Percentiles rank a stretch among this genome's conserved stretches.
These are phyloP conservation scores for Phytophthora cactorum DNA, from an alignment of 352 stramenopile species.

Conservation along the genomic window DNA sequence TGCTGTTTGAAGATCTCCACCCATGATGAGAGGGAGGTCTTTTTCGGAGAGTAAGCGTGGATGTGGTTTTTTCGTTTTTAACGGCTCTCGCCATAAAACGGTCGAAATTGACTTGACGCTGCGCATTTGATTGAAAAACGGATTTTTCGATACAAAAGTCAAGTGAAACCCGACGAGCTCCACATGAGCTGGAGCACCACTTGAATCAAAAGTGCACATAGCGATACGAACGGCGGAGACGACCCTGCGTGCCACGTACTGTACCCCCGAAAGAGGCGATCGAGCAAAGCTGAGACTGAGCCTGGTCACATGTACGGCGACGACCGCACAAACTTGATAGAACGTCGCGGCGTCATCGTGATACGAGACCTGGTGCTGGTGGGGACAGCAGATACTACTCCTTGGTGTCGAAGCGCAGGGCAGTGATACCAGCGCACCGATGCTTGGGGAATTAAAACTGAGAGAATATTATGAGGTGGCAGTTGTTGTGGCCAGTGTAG, in stretches of 20 bases:
- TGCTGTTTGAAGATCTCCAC: neutral
- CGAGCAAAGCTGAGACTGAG: constrained; percentile 3
- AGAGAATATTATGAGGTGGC: neutral
- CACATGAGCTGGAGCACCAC: constrained; percentile 9
- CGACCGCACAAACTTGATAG: constrained; percentile 30
- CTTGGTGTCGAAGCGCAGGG: neutral
- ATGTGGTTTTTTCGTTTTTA: constrained; percentile 8
- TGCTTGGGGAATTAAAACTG: neutral
- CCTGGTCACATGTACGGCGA: constrained; percentile 7
- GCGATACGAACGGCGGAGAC: constrained; percentile 22
- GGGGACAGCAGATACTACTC: neutral
- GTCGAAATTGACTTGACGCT: neutral
- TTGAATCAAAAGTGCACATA: constrained; percentile 40
- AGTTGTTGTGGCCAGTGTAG: neutral
- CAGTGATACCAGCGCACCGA: neutral
- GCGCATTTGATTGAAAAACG: constrained; percentile 39
- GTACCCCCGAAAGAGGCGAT: constrained; percentile 6
- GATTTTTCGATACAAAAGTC: constrained; percentile 36
- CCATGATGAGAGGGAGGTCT: neutral
- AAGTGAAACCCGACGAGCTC: constrained; percentile 15
- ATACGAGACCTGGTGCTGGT: constrained; percentile 1
- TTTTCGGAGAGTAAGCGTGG: constrained; percentile 1
- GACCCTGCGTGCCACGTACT: neutral
- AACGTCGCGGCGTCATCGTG: constrained; percentile 12
- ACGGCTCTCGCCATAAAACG: constrained; percentile 9